phyloP scores from a whole-genome alignment of 352 stramenopile genomes.

The Pythium biforme region DNA sequence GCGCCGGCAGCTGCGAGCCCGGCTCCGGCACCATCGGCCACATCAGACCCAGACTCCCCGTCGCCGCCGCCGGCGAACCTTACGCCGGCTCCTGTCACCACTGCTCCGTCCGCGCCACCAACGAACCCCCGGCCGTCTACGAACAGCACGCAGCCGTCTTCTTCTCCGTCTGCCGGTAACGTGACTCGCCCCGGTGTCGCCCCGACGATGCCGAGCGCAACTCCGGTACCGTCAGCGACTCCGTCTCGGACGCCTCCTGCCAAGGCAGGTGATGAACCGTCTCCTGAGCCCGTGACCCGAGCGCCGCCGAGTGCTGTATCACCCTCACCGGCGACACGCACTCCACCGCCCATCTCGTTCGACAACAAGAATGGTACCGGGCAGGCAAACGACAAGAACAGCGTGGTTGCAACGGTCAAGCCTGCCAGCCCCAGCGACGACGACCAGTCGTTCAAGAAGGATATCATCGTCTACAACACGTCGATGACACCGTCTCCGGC shows the following conservation, averaged over 20 bases:
- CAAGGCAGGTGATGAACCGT: not conserved
- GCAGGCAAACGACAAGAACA: constrained; percentile 1
- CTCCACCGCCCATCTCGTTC: constrained; percentile 10
- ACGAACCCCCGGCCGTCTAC: not conserved
- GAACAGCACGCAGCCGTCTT: not conserved
- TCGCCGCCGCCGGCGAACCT: constrained; percentile 11
- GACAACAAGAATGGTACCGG: constrained; percentile 1
- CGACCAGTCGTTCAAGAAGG: constrained; percentile 15
- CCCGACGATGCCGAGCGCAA: not conserved
- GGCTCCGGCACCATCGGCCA: not conserved
- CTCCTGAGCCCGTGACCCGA: constrained; percentile 7
- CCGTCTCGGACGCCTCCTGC: not conserved
- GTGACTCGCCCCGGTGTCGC: no score
- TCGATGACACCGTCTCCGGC: not conserved
- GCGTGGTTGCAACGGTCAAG: constrained; percentile 15
- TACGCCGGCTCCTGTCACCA: not conserved
- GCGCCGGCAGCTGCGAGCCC: not conserved
- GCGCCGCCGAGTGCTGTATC: not conserved
- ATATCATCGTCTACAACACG: constrained; percentile 12
- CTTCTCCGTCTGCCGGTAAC: not conserved
- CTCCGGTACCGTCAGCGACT: not conserved
- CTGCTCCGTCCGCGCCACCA: not conserved
- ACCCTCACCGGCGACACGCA: not conserved
- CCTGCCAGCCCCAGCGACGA: constrained; percentile 5
- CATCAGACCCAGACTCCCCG: constrained; percentile 9